Evolutionary conservation across 2,329 filamentous ascomycete genomes (phyloP).

Genomic region (Nemania sp.): DNA sequence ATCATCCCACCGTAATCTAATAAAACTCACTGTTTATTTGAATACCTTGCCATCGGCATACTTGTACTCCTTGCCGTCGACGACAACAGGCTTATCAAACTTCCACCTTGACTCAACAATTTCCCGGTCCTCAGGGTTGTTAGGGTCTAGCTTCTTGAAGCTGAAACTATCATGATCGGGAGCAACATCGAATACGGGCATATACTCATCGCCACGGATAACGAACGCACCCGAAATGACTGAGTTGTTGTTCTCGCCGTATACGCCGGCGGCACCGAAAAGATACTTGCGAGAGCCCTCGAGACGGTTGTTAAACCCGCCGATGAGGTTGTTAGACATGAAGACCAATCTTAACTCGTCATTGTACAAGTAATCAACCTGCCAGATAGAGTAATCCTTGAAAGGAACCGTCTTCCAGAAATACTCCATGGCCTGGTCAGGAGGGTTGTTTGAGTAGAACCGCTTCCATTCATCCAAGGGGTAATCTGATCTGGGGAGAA

Average conservation of each 20-base stretch:
- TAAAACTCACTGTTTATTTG: constrained; percentile 75
- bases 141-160: constrained; percentile 95
- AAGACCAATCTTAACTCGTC: constrained; percentile 96
- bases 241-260: constrained; percentile 87
- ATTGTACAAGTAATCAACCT: constrained; percentile 98
- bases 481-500: constrained; percentile 82
- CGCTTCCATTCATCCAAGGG: constrained; percentile 98
- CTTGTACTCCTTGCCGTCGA: constrained; percentile 88
- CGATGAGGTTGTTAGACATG: constrained; percentile 99
- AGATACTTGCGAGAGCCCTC: constrained; percentile 98
- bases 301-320: constrained; percentile 96
- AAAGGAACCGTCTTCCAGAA: constrained; percentile 98
- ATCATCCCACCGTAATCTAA: constrained; percentile 39
- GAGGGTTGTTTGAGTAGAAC: constrained; percentile 97
- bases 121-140: constrained; percentile 84
- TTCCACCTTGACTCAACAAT: constrained; percentile 90
- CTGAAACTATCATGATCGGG: constrained; percentile 97
- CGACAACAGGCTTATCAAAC: constrained; percentile 86
- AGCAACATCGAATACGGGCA: constrained; percentile 93
- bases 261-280: constrained; percentile 92
- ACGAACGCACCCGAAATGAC: constrained; percentile 94
- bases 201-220: constrained; percentile 88
- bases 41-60: constrained; percentile 97
- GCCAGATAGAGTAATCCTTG: constrained; percentile 96
- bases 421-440: constrained; percentile 87